Evolutionary conservation across 2,329 filamentous ascomycete species (phyloP), one percentile per base, ranked within the genome.

Genomic region (Claviceps quebecensis): DNA sequence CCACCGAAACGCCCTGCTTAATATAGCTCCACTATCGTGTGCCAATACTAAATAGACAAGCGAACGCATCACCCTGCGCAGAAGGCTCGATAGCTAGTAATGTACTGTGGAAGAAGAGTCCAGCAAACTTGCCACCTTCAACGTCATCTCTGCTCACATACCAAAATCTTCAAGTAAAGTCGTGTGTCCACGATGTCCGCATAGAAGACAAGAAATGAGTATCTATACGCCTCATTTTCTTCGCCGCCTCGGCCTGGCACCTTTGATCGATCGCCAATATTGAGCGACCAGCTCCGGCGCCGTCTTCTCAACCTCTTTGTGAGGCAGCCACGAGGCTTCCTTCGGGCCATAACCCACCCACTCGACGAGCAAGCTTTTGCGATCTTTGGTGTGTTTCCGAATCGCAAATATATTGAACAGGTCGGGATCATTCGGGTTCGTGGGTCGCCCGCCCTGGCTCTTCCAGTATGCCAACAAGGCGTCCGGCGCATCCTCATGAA

Each of bases 401-500:
- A 69, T 61, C 4, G 63, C 62, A 47, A 63, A 63, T 4, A 67
- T 62, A 36, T 63, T 61, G 53, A 59, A 68, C 1, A 68, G 26
- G 0, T 61, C 60, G 2, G 62, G 54, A 38, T 66, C 56, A 8
- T 49, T 6, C 0, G 65, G 64, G 48, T 67, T 67, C 1, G 50
- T 48, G 13, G 66, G 66, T 0, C 66, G 64, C 0, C 65, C 67
- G 1, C 57, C 60, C 48, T 58, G 52, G 11, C 44, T 43, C 40
- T 59, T 48, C 67, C 67, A 69, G 54, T 64, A 69, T 4, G 52
- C 55, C 19, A 69, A 59, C 5, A 69, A 60, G 0, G 56, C 54
- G 0, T 61, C 49, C 6, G 58, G 63, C 26, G 59, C 60, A 46
- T 69, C 67, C 26, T 57, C 52, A 46, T 69, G 67, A 17, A 69